Evolutionary conservation across 2,329 filamentous ascomycete genomes (phyloP).

Genomic region (Gnomoniopsis sp.): DNA sequence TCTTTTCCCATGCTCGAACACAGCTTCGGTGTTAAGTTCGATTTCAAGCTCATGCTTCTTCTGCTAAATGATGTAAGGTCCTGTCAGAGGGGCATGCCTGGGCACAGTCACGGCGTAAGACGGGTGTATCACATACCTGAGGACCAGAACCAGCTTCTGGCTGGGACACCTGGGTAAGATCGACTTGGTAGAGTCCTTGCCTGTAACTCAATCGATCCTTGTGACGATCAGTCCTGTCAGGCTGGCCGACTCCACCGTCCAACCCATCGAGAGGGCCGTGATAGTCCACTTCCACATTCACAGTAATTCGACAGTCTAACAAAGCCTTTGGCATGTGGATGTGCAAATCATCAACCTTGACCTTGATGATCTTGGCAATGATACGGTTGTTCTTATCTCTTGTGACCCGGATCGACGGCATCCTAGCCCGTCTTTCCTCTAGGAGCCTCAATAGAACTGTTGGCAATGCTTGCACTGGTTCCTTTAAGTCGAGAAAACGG

Average conservation of each 20-base stretch:
- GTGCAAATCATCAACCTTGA: conserved; percentile 82
- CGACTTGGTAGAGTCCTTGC: conserved; percentile 84
- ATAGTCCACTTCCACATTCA: conserved; percentile 92
- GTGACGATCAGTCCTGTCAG: conserved; percentile 58
- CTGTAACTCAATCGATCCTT: conserved; percentile 92
- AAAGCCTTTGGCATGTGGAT: conserved; percentile 72
- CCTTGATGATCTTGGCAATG: conserved; percentile 85
- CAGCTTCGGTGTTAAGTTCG: conserved; percentile 61
- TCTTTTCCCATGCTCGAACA: conserved; percentile 63
- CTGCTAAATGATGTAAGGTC: conserved; percentile 31
- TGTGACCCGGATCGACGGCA: conserved; percentile 65
- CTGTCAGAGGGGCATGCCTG: not conserved
- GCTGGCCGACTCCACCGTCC: conserved; percentile 35
- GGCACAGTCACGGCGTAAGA: not conserved
- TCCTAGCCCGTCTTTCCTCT: conserved; percentile 43
- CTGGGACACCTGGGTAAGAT: conserved; percentile 83
- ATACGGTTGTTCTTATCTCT: conserved; percentile 68
- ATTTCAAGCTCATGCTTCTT: conserved; percentile 82
- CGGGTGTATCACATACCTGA: conserved; percentile 31
- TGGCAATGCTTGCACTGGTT: conserved; percentile 59
- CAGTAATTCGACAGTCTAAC: conserved; percentile 89
- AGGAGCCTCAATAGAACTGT: conserved; percentile 61
- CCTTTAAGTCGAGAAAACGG: conserved; percentile 70
- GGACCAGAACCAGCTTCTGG: conserved; percentile 26
- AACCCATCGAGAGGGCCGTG: conserved; percentile 63